Conservation (phyloP, 768 basidiomycete species). For the Suillus variegatus region DNA sequence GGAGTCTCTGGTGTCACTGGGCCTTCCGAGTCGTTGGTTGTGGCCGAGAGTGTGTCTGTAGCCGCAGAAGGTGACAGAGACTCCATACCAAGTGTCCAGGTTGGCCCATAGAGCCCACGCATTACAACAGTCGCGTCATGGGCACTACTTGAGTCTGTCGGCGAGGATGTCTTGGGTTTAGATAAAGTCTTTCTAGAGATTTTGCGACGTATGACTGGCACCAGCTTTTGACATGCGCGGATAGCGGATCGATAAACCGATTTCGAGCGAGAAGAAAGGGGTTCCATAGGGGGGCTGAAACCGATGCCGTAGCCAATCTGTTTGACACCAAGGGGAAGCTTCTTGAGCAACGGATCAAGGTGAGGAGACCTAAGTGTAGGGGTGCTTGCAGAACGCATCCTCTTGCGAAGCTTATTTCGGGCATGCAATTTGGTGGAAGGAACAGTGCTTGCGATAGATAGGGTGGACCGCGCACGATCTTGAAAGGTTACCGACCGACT, state of each 20-base stretch:
- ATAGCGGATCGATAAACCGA: slow-evolving; percentile 8
- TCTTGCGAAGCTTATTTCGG: slow-evolving; percentile 42
- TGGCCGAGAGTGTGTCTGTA: neutral
- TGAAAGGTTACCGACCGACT: slow-evolving; percentile 15
- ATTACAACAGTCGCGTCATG: slow-evolving; percentile 2
- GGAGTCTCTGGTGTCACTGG: slow-evolving; percentile 7
- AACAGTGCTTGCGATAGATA: slow-evolving; percentile 36
- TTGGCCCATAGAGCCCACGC: slow-evolving; percentile 8
- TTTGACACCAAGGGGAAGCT: slow-evolving; percentile 40
- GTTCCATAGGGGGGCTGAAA: slow-evolving; percentile 30
- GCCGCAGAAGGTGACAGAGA: neutral
- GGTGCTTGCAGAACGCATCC: slow-evolving; percentile 35
- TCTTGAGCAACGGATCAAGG: slow-evolving; percentile 18
- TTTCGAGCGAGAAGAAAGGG: neutral
- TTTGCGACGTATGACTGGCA: slow-evolving; percentile 9
- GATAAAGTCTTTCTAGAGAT: slow-evolving; percentile 3
- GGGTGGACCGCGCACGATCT: slow-evolving; percentile 31
- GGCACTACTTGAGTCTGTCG: neutral
- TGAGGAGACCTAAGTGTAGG: slow-evolving; percentile 19
- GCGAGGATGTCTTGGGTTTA: neutral
- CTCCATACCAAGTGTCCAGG: slow-evolving; percentile 6
- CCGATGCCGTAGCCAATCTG: slow-evolving; percentile 46
- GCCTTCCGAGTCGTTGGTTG: slow-evolving; percentile 7
- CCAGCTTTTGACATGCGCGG: slow-evolving; percentile 5
- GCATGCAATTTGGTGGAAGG: slow-evolving; percentile 33